Percentiles rank a stretch among this genome's conserved stretches.
Conservation (phyloP, 2,329 filamentous ascomycete genomes). For the Pestalotiopsis sp. region DNA sequence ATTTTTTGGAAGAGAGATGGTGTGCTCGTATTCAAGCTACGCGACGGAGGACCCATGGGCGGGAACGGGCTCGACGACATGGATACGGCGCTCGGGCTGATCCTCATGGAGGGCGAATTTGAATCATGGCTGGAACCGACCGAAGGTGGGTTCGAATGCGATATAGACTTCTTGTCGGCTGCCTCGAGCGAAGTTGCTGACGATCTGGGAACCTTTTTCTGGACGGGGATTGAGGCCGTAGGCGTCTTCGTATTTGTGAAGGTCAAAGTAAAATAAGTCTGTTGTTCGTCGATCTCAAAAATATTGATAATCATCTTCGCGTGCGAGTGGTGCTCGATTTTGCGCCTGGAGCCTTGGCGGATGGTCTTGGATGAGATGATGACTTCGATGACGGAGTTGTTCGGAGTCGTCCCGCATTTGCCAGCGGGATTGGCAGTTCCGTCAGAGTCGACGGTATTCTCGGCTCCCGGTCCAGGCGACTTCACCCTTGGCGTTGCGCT, state of each 20-base stretch:
- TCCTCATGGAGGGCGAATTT: slow-evolving; percentile 43
- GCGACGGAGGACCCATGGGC: slow-evolving; percentile 64
- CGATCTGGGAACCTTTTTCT: slow-evolving; percentile 39
- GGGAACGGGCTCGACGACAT: slow-evolving; percentile 63
- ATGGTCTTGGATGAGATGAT: slow-evolving; percentile 56
- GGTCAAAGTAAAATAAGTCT: slow-evolving; percentile 71
- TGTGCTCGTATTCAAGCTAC: slow-evolving; percentile 52
- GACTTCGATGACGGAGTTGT: slow-evolving; percentile 68
- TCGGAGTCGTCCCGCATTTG: slow-evolving; percentile 32
- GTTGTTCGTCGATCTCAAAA: slow-evolving; percentile 67
- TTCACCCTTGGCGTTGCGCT: slow-evolving; percentile 36
- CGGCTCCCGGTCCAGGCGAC: slow-evolving; percentile 26
- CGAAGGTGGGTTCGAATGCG: slow-evolving; percentile 46
- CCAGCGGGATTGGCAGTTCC: slow-evolving; percentile 7
- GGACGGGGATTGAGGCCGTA: slow-evolving; percentile 30
- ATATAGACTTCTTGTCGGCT: slow-evolving; percentile 45
- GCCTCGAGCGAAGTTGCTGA: slow-evolving; percentile 39
- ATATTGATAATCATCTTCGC: slow-evolving; percentile 78
- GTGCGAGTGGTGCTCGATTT: slow-evolving; percentile 46
- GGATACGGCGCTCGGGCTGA: slow-evolving; percentile 51
- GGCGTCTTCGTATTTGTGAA: slow-evolving; percentile 63
- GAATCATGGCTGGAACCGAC: slow-evolving; percentile 48
- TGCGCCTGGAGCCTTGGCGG: slow-evolving; percentile 38
- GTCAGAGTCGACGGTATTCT: background rate
- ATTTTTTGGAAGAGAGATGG: slow-evolving; percentile 73